Conservation (phyloP, 371 early-diverging fungal species). For the Mucor circinelloides region DNA sequence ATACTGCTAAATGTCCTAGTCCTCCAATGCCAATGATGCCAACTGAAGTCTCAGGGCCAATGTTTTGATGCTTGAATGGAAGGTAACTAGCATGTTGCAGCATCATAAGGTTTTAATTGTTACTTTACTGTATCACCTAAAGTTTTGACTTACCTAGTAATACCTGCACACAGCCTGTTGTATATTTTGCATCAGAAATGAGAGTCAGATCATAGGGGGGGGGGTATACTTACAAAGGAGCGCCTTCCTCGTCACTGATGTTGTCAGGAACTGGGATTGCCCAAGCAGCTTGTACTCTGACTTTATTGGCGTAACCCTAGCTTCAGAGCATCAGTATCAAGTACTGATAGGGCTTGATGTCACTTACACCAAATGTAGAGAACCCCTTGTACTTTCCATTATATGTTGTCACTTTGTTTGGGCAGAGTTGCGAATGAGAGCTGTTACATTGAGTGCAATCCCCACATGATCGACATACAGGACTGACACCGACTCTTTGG, state of each 20-base stretch:
- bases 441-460: constrained; percentile 42
- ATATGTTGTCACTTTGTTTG: constrained; percentile 46
- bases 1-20: constrained; percentile 61
- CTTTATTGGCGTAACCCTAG: constrained; percentile 43
- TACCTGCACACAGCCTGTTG: constrained; percentile 70
- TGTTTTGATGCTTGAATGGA: constrained; percentile 59
- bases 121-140: background rate
- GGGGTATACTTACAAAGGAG: constrained; percentile 42
- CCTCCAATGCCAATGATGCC: constrained; percentile 65
- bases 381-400: constrained; percentile 42
- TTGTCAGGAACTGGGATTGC: constrained; percentile 58
- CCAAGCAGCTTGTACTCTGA: constrained; percentile 47
- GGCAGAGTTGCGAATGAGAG: constrained; percentile 41
- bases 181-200: background rate
- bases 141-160: constrained; percentile 52
- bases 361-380: constrained; percentile 51
- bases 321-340: background rate
- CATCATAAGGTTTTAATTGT: background rate
- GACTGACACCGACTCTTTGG: constrained; percentile 76
- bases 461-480: constrained; percentile 49
- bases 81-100: constrained; percentile 13
- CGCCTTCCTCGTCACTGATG: constrained; percentile 42
- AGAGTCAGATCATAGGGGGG: background rate
- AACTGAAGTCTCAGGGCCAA: constrained; percentile 48
- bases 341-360: background rate